Evolutionary conservation across 1,139 yeast species (phyloP), one percentile per base, ranked within the genome.

Genomic region (Sugiyamaella pinicola): DNA sequence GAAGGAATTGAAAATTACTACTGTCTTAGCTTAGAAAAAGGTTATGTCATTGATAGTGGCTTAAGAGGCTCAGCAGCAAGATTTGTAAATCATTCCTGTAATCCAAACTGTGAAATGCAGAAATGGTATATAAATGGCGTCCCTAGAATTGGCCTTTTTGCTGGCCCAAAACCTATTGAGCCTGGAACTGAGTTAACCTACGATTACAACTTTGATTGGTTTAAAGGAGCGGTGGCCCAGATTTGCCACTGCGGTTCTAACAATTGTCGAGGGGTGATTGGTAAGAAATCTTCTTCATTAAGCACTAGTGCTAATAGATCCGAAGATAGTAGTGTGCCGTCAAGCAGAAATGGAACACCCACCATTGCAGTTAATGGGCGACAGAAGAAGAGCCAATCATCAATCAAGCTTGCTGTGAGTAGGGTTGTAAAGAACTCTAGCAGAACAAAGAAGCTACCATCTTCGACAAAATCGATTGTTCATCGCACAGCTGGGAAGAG

Each of bases 71-170:
- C 77, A 0, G 72, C 69, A 3, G 77, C 78, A 0, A 59, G 77
- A 42, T 75, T 72, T 60, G 76, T 71, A 5, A 75, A 74, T 56
- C 79, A 75, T 53, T 74, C 78, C 1, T 75, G 78, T 60, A 60
- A 64, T 42, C 77, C 79, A 31, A 74, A 74, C 54, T 61, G 72
- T 21, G 71, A 67, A 47, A 72, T 75, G 71, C 75, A 74, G 59
- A 72, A 72, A 54, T 75, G 78, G 78, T 63, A 59, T 33, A 75
- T 74, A 22, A 61, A 70, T 44, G 72, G 69, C 2, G 63, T 65
- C 21, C 77, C 78, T 2, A 58, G 75, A 49, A 68, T 74, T 24
- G 78, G 76, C 0, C 57, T 74, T 10, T 74, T 72, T 63, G 76
- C 76, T 1, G 72, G 69, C 7, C 61, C 67, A 4, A 52, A 58